Evolutionary conservation across 495 filamentous ascomycete species (phyloP), one percentile per base, ranked within the genome.

Genomic region (Neohortaea acidophila): DNA sequence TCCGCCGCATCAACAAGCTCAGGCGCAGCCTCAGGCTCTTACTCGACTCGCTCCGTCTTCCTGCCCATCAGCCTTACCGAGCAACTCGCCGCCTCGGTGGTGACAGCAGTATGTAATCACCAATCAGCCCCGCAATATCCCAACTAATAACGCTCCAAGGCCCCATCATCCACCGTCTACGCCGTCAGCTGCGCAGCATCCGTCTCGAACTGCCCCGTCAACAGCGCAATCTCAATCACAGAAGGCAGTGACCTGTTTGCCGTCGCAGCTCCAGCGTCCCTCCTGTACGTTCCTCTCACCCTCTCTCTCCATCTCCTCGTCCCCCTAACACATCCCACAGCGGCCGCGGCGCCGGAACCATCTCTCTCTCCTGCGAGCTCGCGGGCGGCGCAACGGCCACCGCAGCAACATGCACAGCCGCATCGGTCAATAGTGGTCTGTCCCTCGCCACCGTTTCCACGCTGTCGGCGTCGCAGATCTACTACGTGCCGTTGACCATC

Each of bases 171-270:
- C 4, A 48, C 45, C 8, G 45, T 30, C 21, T 44, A 39, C 35
- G 45, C 45, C 1, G 28, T 48, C 4, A 28, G 39, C 12, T 48
- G 45, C 29, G 10, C 8, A 32, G 37, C 36, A 13, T 37, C 33
- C 27, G 38, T n/a, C 14, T 8, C 32, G 8, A 28, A 18, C 31
- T 48, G 45, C 36, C 14, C 17, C 15, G 20, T 48, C 40, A 15
- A 17, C 27, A 20, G 21, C 29, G 29, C 45, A 8, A 25, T 48
- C 14, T 44, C 41, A 27, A 15, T 48, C 2, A 48, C 45, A 3
- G 39, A 36, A 39, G 45, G 45, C 29, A 48, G 36, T 2, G 30
- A 44, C 9, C 21, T 23, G 3, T 48, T 44, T 33, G 37, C 41
- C 28, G 38, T 34, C 14, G 44, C 22, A 17, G 12, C 19, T 21